A percentile compares a stretch with the other conserved stretches of the same genome.
Conservation (phyloP, 1,284 basidiomycete genomes). For the Ceratobasidium sp. region DNA sequence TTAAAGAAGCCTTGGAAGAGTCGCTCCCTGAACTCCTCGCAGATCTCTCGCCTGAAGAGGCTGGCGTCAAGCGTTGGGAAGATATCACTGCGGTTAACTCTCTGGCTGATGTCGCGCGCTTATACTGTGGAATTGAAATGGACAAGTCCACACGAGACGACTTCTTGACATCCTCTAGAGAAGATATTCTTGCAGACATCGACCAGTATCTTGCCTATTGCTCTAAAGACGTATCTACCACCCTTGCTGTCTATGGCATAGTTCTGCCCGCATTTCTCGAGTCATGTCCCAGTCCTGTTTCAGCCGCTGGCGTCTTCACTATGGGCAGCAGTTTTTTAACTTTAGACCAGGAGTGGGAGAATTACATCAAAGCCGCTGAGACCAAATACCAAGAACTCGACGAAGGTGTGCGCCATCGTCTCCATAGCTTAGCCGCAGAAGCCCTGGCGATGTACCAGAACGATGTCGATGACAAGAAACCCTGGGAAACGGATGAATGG, state of each 20-base stretch:
- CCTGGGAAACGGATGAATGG: conserved; percentile 88
- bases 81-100: conserved; percentile 94
- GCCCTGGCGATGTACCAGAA: conserved; percentile 59
- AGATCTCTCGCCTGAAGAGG: conserved; percentile 57
- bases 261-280: conserved; percentile 88
- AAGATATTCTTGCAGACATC: conserved; percentile 77
- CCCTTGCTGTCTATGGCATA: conserved; percentile 84
- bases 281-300: conserved; percentile 93
- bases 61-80: conserved; percentile 82
- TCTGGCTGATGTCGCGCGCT: conserved; percentile 89
- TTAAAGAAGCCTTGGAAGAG: conserved; percentile 59
- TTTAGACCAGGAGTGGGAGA: conserved; percentile 90
- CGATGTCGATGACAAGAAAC: conserved; percentile 52
- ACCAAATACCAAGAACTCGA: conserved; percentile 82
- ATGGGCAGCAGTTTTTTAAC: conserved; percentile 96
- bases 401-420: conserved; percentile 75
- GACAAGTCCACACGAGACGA: conserved; percentile 86
- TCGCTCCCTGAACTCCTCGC: conserved; percentile 60
- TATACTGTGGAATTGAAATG: conserved; percentile 88
- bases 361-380: conserved; percentile 85
- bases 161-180: conserved; percentile 76
- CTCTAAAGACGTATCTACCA: conserved; percentile 85
- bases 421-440: conserved; percentile 77
- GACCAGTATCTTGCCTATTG: conserved; percentile 91
- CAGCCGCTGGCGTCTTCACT: conserved; percentile 90